These are phyloP conservation scores for Capsicum chinense DNA, from an alignment of 257 asterid genomes.

Conservation along the genomic window DNA sequence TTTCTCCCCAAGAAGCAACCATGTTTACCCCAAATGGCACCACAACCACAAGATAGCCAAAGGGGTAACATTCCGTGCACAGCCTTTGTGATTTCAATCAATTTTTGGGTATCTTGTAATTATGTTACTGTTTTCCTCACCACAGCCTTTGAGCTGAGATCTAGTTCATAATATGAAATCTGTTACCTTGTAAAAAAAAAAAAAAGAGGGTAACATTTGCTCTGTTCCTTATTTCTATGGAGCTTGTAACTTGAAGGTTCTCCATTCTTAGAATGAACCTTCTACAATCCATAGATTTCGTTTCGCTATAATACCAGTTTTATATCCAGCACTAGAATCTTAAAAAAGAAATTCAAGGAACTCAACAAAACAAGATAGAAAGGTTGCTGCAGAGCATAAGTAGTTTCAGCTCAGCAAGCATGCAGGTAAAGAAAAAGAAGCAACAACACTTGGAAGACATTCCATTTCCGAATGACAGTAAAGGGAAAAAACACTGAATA, in stretches of 20 bases:
- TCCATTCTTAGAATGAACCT: background rate
- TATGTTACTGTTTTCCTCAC: background rate
- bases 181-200: background rate
- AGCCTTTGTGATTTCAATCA: background rate
- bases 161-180: background rate
- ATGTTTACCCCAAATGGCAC: background rate
- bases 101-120: background rate
- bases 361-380: background rate
- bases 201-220: background rate
- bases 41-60: conserved; percentile 10
- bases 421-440: background rate
- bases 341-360: background rate
- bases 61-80: background rate
- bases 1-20: background rate
- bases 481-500: background rate
- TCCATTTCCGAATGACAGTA: background rate
- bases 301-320: background rate
- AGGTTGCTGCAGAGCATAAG: background rate
- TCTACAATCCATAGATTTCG: background rate
- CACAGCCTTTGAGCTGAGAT: background rate
- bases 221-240: background rate
- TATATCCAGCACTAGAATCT: background rate
- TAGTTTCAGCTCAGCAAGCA: background rate
- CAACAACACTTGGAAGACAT: background rate
- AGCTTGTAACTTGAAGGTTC: background rate